Base-by-base conservation (phyloP, 2,329 filamentous ascomycete genomes). In the Xylariaceae sp. region DNA sequence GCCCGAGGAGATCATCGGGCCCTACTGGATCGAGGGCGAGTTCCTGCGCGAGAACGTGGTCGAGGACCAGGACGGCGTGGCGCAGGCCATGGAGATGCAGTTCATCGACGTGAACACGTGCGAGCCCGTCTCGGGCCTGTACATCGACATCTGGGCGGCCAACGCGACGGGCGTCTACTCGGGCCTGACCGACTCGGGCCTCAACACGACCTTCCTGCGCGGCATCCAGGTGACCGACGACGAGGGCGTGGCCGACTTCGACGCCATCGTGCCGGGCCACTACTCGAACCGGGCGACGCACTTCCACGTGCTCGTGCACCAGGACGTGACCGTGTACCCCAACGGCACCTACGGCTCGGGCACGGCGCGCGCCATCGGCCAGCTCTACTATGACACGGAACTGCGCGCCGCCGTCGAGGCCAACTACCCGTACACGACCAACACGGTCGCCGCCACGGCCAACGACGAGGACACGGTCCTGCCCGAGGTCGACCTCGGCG, bases 301-400 rank as follows among this genome's bases (percentile, higher is more conserved):
- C 48, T 57, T 60, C 26, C 61, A 65, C n/a, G n/a, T n/a, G n/a
- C n/a, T n/a, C n/a, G n/a, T n/a, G n/a, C n/a, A n/a, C n/a, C n/a
- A n/a, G n/a, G n/a, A n/a, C n/a, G n/a, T n/a, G n/a, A n/a, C n/a
- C n/a, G n/a, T n/a, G n/a, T n/a, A n/a, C n/a, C n/a, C n/a, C 26
- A 75, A 76, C 56, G 62, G 63, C 44, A 76, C 71, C 29, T 45
- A 52, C 35, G 58, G 70, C 34, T 67, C 63, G 38, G 63, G 68
- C 12, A 59, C 55, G 19, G 64, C 70, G 32, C 65, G 69, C 4
- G 73, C 79, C 55, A 64, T 78, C 26, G 74, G 74, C 12, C 74
- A 80, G 53, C 52, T 77, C 27, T 80, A 74, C 60, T 74, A 75
- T 46, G 72, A 78, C 51, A 68, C 77, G 47, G 59, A 63, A 42